Conservation (phyloP, 2,329 filamentous ascomycete genomes). For the Cladosporium sp. region DNA sequence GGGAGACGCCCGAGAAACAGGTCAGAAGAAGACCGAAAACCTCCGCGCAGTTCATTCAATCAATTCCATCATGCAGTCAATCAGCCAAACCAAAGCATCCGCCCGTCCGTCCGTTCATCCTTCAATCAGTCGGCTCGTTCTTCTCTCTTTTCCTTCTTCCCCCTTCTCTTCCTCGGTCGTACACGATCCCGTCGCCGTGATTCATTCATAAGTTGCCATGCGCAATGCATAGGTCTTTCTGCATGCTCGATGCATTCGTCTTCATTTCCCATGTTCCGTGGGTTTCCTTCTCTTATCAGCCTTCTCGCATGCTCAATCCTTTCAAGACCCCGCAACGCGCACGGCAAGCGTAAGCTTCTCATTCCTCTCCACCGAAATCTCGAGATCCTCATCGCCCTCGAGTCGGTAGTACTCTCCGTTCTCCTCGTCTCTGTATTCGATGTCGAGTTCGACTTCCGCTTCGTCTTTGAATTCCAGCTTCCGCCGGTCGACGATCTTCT, state of each 20-base stretch:
- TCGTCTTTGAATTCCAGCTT: conserved; percentile 59
- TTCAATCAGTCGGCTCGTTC: background rate
- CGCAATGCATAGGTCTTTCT: background rate
- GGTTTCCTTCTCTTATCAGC: background rate
- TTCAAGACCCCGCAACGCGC: conserved; percentile 28
- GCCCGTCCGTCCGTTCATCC: background rate
- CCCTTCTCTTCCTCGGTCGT: background rate
- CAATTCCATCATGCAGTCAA: conserved; percentile 1
- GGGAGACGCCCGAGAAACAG: background rate
- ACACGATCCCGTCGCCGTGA: background rate
- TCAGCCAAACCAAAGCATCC: background rate
- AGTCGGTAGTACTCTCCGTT: conserved; percentile 73
- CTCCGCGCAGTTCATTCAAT: background rate
- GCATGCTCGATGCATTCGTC: background rate
- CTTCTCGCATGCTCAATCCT: background rate
- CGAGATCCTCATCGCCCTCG: conserved; percentile 77
- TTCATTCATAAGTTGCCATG: background rate
- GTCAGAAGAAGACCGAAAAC: background rate
- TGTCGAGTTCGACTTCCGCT: conserved; percentile 67
- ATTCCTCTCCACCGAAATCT: conserved; percentile 77
- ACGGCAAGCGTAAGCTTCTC: conserved; percentile 75
- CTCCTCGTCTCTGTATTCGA: conserved; percentile 84
- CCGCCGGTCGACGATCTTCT: conserved; percentile 81
- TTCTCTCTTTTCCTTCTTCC: background rate
- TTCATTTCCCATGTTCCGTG: background rate